Evolutionary conservation across 2,329 filamentous ascomycete species (phyloP).

Genomic region (Aspergillus felis): DNA sequence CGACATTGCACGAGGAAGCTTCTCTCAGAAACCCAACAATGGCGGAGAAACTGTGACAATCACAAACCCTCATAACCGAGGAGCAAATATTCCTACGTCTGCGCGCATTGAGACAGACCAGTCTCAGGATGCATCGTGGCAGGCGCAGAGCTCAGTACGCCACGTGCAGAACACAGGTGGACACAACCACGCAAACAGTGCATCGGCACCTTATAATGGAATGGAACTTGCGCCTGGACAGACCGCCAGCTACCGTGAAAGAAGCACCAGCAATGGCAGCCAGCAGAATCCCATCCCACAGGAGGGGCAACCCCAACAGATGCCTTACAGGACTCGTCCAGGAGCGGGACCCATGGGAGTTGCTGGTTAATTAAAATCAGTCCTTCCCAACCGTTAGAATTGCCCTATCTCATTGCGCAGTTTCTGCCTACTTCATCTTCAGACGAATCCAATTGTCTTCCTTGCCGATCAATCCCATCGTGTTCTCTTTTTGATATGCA

Average conservation of each 20-base stretch:
- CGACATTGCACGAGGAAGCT: slow-evolving; percentile 67
- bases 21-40: slow-evolving; percentile 50
- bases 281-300: slow-evolving; percentile 23
- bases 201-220: slow-evolving; percentile 14
- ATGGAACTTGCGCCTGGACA: slow-evolving; percentile 25
- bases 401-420: slow-evolving; percentile 4
- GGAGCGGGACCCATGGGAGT: slow-evolving; percentile 38
- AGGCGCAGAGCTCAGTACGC: slow-evolving; percentile 78
- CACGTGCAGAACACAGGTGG: slow-evolving; percentile 56
- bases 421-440: slow-evolving; percentile 10
- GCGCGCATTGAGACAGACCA: slow-evolving; percentile 82
- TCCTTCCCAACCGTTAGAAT: slow-evolving; percentile 10
- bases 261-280: slow-evolving; percentile 33
- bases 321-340: slow-evolving; percentile 36
- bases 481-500: slow-evolving; percentile 6
- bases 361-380: slow-evolving; percentile 25
- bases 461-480: neutral
- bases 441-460: slow-evolving; percentile 2
- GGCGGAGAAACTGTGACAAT: slow-evolving; percentile 51
- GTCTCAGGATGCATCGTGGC: slow-evolving; percentile 64
- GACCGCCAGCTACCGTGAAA: slow-evolving; percentile 28
- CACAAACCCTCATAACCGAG: slow-evolving; percentile 37
- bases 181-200: slow-evolving; percentile 29
- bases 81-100: slow-evolving; percentile 47
- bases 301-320: slow-evolving; percentile 30